Base-by-base conservation (phyloP, 2,329 filamentous ascomycete genomes). In the Cryphonectria japonica region DNA sequence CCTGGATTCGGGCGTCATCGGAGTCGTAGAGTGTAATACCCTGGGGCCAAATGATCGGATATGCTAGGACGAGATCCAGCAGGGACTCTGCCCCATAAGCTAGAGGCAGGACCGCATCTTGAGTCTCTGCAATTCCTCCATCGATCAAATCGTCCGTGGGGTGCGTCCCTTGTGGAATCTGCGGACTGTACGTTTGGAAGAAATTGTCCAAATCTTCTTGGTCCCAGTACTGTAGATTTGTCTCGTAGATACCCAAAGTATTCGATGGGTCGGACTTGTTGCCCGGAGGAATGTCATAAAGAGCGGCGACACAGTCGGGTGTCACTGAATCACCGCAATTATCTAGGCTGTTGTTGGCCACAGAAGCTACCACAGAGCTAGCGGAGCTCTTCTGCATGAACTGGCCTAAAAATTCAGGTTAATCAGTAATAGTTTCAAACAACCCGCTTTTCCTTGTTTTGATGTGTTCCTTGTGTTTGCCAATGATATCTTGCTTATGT, bases 1-100 rank as follows among this genome's bases (percentile, higher is more conserved):
- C 43, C 50, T 82, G 79, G 65, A 83, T 82, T 26, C 80, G 69
- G 26, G 78, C 73, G 77, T 84, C 84, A 69, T 85, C 84, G 0
- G 81, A 81, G 74, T 83, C 79, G 72, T 78, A 83, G 22, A 83
- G 74, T 2, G 77, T 78, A 8, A 77, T 76, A 14, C 75, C 79
- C 69, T 83, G 81, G 13, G 82, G 82, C 62, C 79, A 82, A 69
- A 83, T 79, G 67, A 84, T 79, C 1, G 82, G 79, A 67, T 79
- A 80, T 13, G 76, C 74, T 52, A 75, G 73, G 63, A 78, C 72
- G 67, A 83, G 79, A 74, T 84, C 82, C 13, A 84, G 76, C 57
- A 80, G 77, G n/a, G 76, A 75, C 73, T 82, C 81, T 1, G 72
- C 75, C 34, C 79, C 80, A 32, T 76, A 76, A 65, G 64, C 34